Percentiles rank a stretch among this genome's conserved stretches.
Evolutionary conservation across 2,329 filamentous ascomycete genomes (phyloP).

Genomic region (Claviceps humidiphila): DNA sequence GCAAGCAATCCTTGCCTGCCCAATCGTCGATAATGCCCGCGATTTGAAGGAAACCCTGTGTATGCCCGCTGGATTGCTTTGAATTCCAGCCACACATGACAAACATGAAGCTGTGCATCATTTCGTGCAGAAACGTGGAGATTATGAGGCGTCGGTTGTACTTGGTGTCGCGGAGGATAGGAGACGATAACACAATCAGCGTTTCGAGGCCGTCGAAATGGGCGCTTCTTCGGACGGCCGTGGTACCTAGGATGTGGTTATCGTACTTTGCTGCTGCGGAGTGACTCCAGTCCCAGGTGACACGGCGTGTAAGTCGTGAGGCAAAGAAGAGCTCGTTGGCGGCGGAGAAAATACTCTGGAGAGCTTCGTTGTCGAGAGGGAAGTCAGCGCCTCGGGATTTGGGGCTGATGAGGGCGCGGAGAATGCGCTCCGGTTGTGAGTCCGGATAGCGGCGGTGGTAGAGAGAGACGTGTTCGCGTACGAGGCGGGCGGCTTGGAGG

Average conservation of each 20-base stretch:
- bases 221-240: conserved; percentile 38
- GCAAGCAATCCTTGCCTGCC: conserved; percentile 41
- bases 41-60: conserved; percentile 44
- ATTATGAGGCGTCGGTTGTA: conserved; percentile 50
- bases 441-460: conserved; percentile 31
- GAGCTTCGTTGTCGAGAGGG: conserved; percentile 41
- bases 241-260: conserved; percentile 47
- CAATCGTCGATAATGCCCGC: conserved; percentile 47
- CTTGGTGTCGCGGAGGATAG: conserved; percentile 39
- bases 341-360: conserved; percentile 45
- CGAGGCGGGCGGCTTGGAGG: conserved; percentile 32
- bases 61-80: conserved; percentile 43
- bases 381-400: conserved; percentile 33
- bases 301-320: conserved; percentile 40
- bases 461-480: conserved; percentile 32
- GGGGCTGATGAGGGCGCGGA: conserved; percentile 42
- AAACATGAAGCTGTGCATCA: conserved; percentile 55
- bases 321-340: conserved; percentile 52
- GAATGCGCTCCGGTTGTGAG: conserved; percentile 42
- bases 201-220: conserved; percentile 43
- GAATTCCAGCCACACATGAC: conserved; percentile 47
- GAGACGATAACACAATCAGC: conserved; percentile 45
- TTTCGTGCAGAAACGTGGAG: conserved; percentile 52
- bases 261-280: conserved; percentile 34
- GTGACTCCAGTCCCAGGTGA: conserved; percentile 50